Base-by-base conservation (phyloP, 345 rosid species). In the Brassica rapa region DNA sequence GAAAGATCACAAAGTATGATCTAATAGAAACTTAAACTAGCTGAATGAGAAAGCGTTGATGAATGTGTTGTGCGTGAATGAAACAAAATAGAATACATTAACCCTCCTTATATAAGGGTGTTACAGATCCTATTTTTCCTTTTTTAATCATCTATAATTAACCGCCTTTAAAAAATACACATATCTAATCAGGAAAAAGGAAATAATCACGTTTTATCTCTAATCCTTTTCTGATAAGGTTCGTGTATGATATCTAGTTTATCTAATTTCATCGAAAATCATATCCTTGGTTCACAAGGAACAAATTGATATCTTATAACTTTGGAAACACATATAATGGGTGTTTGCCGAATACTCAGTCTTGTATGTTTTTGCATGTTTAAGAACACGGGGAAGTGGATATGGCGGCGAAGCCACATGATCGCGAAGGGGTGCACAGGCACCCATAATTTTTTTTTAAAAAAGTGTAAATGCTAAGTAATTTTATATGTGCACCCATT, bases 241-340 rank as follows among this genome's bases (percentile, higher is more conserved):
- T 39, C 43, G 43, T 39, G 11, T 39, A 37, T 37, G 43, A 37
- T 41, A 19, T 41, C 14, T 41, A 11, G 51, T 43, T 43, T 10
- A 10, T 43, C 14, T 43, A 43, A 43, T 11, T 11, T 43, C n/a
- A 43, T 43, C 3, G 1, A 43, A 37, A 43, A 43, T 2, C 5
- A 2, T 43, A 43, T 43, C 4, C 51, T 43, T 43, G 51, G 51
- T 2, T 43, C n/a, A 43, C 51, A 43, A 32, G 90, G 21, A 19
- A 19, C 21, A 19, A 0, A 19, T 19, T 19, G 21, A 19, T 19
- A 19, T 19, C 21, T 19, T 19, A 19, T 19, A 19, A 19, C 21
- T 19, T 19, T 19, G 21, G 21, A 19, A 19, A 19, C 21, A 19
- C 21, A 19, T 19, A 19, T 19, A 19, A 19, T 19, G 21, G 21